Conservation (phyloP, 2,329 filamentous ascomycete genomes). For the Aureobasidium sp. region DNA sequence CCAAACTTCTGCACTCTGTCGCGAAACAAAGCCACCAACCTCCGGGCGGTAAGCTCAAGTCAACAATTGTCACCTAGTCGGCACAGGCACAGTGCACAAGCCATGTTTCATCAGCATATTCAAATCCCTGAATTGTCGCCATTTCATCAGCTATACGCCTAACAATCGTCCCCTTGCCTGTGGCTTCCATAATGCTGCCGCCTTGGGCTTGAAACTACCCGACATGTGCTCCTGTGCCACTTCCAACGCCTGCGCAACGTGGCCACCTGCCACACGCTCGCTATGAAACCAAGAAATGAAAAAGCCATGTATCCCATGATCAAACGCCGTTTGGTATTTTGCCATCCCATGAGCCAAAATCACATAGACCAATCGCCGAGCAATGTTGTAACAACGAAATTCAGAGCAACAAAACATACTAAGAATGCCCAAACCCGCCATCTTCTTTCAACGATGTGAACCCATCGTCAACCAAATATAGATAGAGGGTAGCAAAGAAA, state of each 20-base stretch:
- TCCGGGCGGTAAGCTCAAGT: neutral
- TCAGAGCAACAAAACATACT: neutral
- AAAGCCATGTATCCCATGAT: constrained; percentile 4
- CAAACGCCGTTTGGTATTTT: constrained; percentile 14
- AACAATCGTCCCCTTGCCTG: constrained; percentile 1
- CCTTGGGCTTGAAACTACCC: neutral
- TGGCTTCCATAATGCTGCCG: neutral
- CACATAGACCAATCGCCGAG: constrained; percentile 9
- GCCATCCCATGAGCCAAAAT: constrained; percentile 4
- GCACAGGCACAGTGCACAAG: constrained; percentile 4
- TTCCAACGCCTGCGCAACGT: constrained; percentile 12
- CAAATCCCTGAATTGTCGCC: constrained; percentile 2
- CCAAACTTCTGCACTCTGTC: neutral
- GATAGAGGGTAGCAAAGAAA: constrained; percentile 1
- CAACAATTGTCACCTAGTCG: constrained; percentile 1
- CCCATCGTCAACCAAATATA: neutral
- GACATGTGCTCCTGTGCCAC: constrained; percentile 12
- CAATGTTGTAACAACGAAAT: neutral
- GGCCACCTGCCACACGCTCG: constrained; percentile 3
- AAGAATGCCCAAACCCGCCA: neutral
- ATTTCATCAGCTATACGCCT: constrained; percentile 1
- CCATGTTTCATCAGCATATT: constrained; percentile 6
- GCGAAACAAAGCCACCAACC: neutral
- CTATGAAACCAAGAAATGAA: neutral
- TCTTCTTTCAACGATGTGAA: neutral